Percentiles rank a stretch among this genome's conserved stretches.
Evolutionary conservation across 2,329 filamentous ascomycete genomes (phyloP).

Genomic region (Elsinoe fawcettii): DNA sequence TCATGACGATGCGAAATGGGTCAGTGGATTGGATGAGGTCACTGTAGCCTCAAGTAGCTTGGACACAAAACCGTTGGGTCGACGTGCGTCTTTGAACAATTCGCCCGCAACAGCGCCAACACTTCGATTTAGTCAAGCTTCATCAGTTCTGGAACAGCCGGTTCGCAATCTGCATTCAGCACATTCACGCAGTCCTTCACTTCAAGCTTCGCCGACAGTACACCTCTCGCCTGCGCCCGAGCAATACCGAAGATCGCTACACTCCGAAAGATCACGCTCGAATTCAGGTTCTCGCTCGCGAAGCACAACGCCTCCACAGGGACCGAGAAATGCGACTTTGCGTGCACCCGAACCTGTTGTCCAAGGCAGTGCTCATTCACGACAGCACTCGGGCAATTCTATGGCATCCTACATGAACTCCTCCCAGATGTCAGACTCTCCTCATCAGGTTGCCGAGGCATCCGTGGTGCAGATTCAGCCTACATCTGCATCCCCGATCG

Average conservation of each 20-base stretch:
- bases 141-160: neutral
- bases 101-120: neutral
- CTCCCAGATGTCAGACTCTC: conserved; percentile 5
- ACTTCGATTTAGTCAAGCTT: conserved; percentile 7
- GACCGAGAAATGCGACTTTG: neutral
- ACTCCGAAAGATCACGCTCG: neutral
- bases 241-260: conserved; percentile 1
- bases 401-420: conserved; percentile 12
- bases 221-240: conserved; percentile 6
- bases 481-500: neutral
- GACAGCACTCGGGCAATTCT: neutral
- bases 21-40: conserved; percentile 10
- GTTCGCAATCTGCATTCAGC: neutral
- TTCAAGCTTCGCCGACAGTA: neutral
- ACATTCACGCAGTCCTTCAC: neutral
- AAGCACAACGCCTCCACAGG: neutral
- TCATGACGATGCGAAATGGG: conserved; percentile 12
- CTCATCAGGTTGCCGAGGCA: conserved; percentile 9
- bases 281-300: neutral
- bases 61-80: neutral
- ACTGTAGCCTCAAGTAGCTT: neutral
- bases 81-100: neutral
- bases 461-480: neutral
- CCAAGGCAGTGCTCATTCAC: neutral
- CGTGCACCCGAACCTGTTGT: neutral